Percentiles rank a stretch among this genome's conserved stretches.
Evolutionary conservation across 2,329 filamentous ascomycete genomes (phyloP).

Genomic region (Clarireedia paspali): DNA sequence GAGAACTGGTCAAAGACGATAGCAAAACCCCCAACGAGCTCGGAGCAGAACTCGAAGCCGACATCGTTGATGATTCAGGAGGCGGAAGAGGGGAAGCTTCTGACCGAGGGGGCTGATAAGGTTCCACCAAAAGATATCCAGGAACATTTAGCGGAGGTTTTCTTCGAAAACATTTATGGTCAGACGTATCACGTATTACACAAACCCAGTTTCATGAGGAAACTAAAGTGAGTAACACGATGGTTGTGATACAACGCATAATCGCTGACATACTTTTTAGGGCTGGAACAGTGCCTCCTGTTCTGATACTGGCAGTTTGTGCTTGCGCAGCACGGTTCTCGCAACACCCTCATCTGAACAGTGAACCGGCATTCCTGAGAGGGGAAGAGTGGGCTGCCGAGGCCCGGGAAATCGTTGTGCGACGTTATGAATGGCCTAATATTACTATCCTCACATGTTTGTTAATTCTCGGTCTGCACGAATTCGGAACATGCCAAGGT

Average conservation of each 20-base stretch:
- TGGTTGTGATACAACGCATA: background rate
- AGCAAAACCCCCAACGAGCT: constrained; percentile 41
- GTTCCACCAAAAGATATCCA: constrained; percentile 82
- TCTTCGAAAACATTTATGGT: constrained; percentile 92
- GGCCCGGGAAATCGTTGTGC: constrained; percentile 80
- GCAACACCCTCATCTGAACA: constrained; percentile 71
- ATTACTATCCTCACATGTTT: constrained; percentile 93
- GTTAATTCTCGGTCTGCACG: constrained; percentile 80
- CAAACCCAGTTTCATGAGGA: constrained; percentile 95
- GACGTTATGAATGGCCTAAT: constrained; percentile 88
- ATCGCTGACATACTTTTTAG: constrained; percentile 34
- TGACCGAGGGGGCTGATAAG: constrained; percentile 75
- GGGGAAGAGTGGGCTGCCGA: constrained; percentile 87
- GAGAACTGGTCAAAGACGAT: constrained; percentile 69
- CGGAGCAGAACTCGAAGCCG: constrained; percentile 34
- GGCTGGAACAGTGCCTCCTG: constrained; percentile 74
- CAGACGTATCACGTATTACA: constrained; percentile 92
- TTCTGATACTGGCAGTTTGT: constrained; percentile 87
- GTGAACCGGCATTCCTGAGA: constrained; percentile 67
- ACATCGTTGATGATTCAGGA: constrained; percentile 52
- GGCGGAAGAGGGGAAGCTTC: constrained; percentile 65
- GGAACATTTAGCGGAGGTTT: constrained; percentile 87
- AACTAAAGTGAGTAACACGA: constrained; percentile 50
- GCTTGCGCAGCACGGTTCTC: constrained; percentile 94
- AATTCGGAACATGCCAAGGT: constrained; percentile 95